Base-by-base conservation (phyloP, 1,284 basidiomycete species). In the Acaromyces ingoldii region DNA sequence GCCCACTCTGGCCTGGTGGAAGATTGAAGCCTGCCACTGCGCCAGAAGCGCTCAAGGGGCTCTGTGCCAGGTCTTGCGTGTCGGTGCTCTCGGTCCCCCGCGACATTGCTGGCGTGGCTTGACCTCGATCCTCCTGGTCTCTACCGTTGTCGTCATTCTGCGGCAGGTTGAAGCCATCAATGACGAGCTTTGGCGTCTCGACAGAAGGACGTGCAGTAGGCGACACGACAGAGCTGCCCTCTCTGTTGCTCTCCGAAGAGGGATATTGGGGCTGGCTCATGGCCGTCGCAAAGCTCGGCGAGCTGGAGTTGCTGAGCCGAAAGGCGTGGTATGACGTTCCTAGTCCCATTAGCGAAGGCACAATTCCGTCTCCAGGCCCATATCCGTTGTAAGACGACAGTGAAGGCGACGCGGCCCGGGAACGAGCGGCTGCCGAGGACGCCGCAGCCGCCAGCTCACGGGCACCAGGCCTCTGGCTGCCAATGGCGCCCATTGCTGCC, bases 101-200 rank as follows among this genome's bases (percentile, higher is more conserved):
- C 38, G 21, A 19, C 38, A 40, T 40, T 40, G 17, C 17, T 40
- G 7, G 7, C 28, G 38, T 13, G 38, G 17, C 21, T 9, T 40
- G 17, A 7, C 7, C 28, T 7, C 17, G 17, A 19, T 7, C 38
- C 7, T 40, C 38, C 7, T 7, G 7, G 13, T 19, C 21, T 40
- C 38, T 40, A 7, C 7, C 13, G 7, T 40, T 7, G 13, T 25
- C 17, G 9, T 7, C 38, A 40, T 13, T n/a, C 21, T 17, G 21
- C 28, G 17, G 19, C 24, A 31, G 34, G 15, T 45, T 13, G 19
- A 28, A 28, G n/a, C 26, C 42, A 31, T 45, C 42, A 4, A 45
- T 22, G 42, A 45, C 42, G 29, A 45, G 24, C 34, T 30, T 45
- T 25, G 42, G 42, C 17, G 42, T 45, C 2, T 31, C 42, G 30